A percentile compares a stretch with the other conserved stretches of the same genome.
These are phyloP conservation scores for Venustampulla echinocandica DNA, from an alignment of 495 filamentous ascomycete species.

Conservation along the genomic window DNA sequence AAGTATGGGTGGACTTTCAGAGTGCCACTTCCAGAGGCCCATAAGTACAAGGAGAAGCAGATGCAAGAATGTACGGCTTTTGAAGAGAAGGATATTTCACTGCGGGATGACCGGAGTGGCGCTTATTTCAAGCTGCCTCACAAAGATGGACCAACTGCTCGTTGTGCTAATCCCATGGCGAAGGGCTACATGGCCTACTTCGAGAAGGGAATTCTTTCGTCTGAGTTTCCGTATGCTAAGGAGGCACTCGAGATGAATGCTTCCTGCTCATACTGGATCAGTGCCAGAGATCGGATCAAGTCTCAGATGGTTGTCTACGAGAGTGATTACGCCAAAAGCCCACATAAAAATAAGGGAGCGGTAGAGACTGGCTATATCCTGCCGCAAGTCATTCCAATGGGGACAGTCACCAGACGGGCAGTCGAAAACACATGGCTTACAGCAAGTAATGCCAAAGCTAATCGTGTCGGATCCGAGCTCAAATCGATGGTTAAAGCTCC, in stretches of 20 bases:
- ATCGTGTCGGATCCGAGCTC: constrained; percentile 91
- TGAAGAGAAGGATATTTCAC: constrained; percentile 55
- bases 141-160: constrained; percentile 80
- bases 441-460: constrained; percentile 90
- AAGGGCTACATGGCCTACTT: constrained; percentile 89
- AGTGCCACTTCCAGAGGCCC: constrained; percentile 54
- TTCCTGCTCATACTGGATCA: constrained; percentile 98
- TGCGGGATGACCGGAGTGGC: constrained; percentile 57
- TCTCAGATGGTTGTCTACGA: constrained; percentile 90
- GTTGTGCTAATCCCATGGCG: constrained; percentile 77
- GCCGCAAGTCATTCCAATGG: constrained; percentile 99
- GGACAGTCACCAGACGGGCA: constrained; percentile 90
- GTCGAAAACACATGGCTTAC: constrained; percentile 99
- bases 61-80: constrained; percentile 65
- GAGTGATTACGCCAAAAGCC: constrained; percentile 37
- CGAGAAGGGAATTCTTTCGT: constrained; percentile 77
- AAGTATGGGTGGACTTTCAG: constrained; percentile 87
- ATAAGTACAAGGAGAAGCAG: constrained; percentile 58
- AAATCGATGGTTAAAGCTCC: constrained; percentile 96
- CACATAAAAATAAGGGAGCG: constrained; percentile 3
- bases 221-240: constrained; percentile 81
- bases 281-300: constrained; percentile 81
- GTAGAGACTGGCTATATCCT: constrained; percentile 71
- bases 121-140: constrained; percentile 92
- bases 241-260: constrained; percentile 97